A percentile compares a stretch with the other conserved stretches of the same genome.
Conservation (phyloP, 208 protist species). For the Trypanosoma caninum region DNA sequence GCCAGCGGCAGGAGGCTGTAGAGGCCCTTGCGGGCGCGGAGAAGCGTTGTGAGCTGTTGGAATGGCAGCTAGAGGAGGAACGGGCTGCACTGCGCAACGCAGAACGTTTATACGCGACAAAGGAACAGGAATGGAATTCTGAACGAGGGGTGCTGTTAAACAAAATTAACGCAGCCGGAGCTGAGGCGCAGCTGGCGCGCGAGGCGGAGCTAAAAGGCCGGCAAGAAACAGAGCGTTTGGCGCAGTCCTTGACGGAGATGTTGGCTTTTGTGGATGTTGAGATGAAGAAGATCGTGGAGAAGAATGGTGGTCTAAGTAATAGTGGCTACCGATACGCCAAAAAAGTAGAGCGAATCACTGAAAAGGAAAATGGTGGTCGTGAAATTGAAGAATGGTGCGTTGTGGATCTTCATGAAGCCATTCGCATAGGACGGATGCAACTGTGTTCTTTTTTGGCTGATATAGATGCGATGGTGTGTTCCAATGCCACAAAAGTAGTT, state of each 20-base stretch:
- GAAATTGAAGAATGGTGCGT: background rate
- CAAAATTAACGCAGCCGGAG: slow-evolving; percentile 2
- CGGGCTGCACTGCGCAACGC: slow-evolving; percentile 2
- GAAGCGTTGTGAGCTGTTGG: background rate
- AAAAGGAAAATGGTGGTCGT: background rate
- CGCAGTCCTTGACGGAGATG: slow-evolving; percentile 5
- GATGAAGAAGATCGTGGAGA: background rate
- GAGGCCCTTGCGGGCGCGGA: slow-evolving; percentile 8
- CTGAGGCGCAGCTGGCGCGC: background rate
- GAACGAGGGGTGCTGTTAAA: slow-evolving; percentile 8
- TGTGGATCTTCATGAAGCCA: slow-evolving; percentile 5
- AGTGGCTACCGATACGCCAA: no score
- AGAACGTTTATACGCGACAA: background rate
- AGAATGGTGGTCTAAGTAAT: background rate
- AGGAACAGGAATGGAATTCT: slow-evolving; percentile 1
- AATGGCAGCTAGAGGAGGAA: slow-evolving; percentile 2
- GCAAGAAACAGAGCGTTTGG: background rate
- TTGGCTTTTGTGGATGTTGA: background rate
- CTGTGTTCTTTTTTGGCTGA: background rate
- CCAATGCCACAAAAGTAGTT: background rate
- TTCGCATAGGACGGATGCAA: background rate
- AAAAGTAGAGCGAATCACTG: no score
- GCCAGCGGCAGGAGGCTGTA: slow-evolving; percentile 15
- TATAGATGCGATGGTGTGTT: background rate
- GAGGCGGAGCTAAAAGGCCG: background rate